phyloP scores from a whole-genome alignment of 129 eudicot genomes.

The Logfia minima region DNA sequence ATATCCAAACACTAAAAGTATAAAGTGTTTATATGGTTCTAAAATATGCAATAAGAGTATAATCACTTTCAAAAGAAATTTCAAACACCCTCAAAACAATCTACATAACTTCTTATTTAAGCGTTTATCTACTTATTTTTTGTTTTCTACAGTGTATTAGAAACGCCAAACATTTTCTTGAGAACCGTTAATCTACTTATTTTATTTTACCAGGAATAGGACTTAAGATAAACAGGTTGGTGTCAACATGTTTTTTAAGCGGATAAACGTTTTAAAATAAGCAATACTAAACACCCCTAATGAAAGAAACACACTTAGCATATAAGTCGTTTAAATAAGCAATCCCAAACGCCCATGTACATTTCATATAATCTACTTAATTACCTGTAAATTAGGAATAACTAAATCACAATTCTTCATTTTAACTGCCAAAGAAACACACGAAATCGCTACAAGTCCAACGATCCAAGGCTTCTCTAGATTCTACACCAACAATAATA shows the following conservation, averaged over 20 bases:
- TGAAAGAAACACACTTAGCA: neutral
- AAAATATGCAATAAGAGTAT: neutral
- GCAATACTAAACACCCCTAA: too few relatives aligned
- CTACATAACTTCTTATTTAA: neutral
- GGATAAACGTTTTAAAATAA: neutral
- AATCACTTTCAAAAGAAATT: neutral
- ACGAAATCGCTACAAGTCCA: constrained; percentile 36
- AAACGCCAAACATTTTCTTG: neutral
- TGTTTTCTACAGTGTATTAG: too few relatives aligned
- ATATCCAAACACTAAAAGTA: neutral
- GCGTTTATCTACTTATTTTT: neutral
- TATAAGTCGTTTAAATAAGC: neutral
- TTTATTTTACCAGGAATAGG: neutral
- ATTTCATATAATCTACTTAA: neutral
- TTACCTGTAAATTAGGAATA: constrained; percentile 39
- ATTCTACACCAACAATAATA: constrained; percentile 18
- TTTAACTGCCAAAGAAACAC: constrained; percentile 46
- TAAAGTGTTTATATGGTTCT: neutral
- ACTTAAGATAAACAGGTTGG: too few relatives aligned
- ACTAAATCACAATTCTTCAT: constrained; percentile 35
- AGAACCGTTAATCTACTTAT: neutral
- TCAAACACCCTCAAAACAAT: neutral
- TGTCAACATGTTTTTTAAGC: neutral
- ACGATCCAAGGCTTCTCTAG: constrained; percentile 42
- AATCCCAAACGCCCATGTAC: neutral